These are phyloP conservation scores for Pseudonitzschia multistriata DNA, from an alignment of 108 stramenopile genomes.

Conservation along the genomic window DNA sequence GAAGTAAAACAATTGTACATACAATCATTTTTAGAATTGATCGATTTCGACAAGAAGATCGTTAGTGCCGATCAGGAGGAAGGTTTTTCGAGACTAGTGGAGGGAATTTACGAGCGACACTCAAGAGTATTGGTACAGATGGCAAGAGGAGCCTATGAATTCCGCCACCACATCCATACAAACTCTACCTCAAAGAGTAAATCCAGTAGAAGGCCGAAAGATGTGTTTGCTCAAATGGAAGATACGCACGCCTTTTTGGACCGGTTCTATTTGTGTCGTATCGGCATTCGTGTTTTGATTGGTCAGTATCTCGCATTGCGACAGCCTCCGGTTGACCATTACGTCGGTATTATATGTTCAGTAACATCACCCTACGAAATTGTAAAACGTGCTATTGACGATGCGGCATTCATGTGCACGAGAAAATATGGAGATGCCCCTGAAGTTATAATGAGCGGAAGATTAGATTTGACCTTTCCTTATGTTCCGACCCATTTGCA, in stretches of 20 bases:
- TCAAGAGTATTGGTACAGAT: constrained; percentile 92
- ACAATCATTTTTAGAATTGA: constrained; percentile 83
- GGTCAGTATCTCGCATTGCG: constrained; percentile 92
- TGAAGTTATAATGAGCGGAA: constrained; percentile 94
- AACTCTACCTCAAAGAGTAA: constrained; percentile 28
- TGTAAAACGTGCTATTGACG: constrained; percentile 92
- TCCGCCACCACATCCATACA: constrained; percentile 64
- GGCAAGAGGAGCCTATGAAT: constrained; percentile 96
- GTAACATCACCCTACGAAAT: constrained; percentile 92
- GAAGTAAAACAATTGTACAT: constrained; percentile 92
- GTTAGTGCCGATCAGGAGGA: constrained; percentile 60
- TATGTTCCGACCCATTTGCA: constrained; percentile 91
- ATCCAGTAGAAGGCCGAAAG: constrained; percentile 21
- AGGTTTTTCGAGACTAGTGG: constrained; percentile 78
- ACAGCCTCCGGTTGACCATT: constrained; percentile 84
- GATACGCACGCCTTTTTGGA: constrained; percentile 93
- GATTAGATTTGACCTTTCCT: constrained; percentile 92
- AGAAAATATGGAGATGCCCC: constrained; percentile 98
- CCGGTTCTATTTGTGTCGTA: constrained; percentile 94
- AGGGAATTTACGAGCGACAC: constrained; percentile 92
- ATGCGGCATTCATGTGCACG: constrained; percentile 96
- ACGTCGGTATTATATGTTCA: constrained; percentile 87
- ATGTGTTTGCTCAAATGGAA: constrained; percentile 58
- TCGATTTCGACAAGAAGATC: constrained; percentile 67
- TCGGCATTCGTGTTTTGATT: constrained; percentile 98